These are phyloP conservation scores for Raphanus sativus DNA, from an alignment of 345 rosid genomes.

Conservation along the genomic window DNA sequence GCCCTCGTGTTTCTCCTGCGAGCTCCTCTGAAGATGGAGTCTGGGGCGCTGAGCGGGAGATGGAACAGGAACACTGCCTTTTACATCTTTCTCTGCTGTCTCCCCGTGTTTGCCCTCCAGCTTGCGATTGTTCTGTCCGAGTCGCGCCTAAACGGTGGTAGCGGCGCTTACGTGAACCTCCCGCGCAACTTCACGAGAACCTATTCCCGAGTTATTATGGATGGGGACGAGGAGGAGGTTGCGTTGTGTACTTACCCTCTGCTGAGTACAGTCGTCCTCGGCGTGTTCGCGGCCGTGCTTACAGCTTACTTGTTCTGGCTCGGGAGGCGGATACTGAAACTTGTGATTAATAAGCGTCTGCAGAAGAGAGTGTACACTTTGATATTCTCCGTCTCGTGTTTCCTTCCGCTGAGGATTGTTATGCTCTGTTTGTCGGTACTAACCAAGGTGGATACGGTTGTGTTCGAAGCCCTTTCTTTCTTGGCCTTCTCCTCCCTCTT, in stretches of 20 bases:
- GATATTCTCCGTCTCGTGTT: slow-evolving; percentile 77
- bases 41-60: slow-evolving; percentile 52
- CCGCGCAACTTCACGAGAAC: slow-evolving; percentile 72
- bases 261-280: slow-evolving; percentile 79
- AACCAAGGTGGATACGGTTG: slow-evolving; percentile 58
- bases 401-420: slow-evolving; percentile 82
- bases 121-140: slow-evolving; percentile 65
- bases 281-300: slow-evolving; percentile 64
- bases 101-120: slow-evolving; percentile 84
- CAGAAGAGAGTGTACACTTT: slow-evolving; percentile 85
- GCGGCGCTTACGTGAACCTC: slow-evolving; percentile 45
- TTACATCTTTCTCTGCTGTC: slow-evolving; percentile 66
- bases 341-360: slow-evolving; percentile 91
- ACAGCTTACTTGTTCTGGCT: slow-evolving; percentile 86
- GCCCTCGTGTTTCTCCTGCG: slow-evolving; percentile 83
- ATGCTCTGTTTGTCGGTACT: slow-evolving; percentile 81
- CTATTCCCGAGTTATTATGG: slow-evolving; percentile 28
- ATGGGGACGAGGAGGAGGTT: slow-evolving; percentile 36
- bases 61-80: slow-evolving; percentile 82
- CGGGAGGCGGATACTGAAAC: slow-evolving; percentile 76
- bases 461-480: slow-evolving; percentile 82
- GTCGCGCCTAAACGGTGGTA: slow-evolving; percentile 57
- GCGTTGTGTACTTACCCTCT: slow-evolving; percentile 90
- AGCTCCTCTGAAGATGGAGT: slow-evolving; percentile 80
- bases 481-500: slow-evolving; percentile 76